Conservation (phyloP, 306 rosid species). For the Prunus persica region Prunus_persica_NCBIv2 NC_034012.1:3844501-3845000, state of each 20-base stretch:
- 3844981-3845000: neutral
- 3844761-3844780: neutral
- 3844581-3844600: neutral
- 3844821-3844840: neutral
- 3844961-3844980: neutral
- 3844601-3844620: neutral
- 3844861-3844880: neutral
- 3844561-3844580: neutral
- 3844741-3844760: neutral
- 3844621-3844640: neutral
- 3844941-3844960: neutral
- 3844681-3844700: neutral
- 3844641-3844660: neutral
- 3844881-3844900: constrained; percentile 3
- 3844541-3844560: neutral
- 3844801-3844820: neutral
- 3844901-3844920: neutral
- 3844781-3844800: neutral
- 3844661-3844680: neutral
- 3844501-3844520: constrained; percentile 57
- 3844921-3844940: neutral
- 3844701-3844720: neutral
- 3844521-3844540: constrained; percentile 19
- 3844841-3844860: neutral
- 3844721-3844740: neutral